phyloP scores from a whole-genome alignment of 331 rosid genomes.

The Quercus lobata region DNA sequence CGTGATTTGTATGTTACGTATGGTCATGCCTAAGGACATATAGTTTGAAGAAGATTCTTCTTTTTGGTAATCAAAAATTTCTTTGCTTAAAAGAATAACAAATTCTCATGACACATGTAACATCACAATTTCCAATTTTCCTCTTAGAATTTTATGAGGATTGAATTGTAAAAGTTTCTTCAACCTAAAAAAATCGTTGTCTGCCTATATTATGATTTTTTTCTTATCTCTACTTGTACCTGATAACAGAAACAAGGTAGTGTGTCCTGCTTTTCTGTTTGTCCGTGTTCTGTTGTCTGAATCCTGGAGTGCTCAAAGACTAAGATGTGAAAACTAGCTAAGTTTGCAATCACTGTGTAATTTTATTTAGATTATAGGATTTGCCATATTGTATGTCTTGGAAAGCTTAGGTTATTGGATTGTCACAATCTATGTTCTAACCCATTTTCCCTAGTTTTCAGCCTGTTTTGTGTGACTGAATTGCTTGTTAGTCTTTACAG shows the following conservation, averaged over 20 bases:
- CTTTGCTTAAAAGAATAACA: background rate
- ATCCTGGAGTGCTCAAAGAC: background rate
- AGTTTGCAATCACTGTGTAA: background rate
- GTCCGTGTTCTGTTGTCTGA: background rate
- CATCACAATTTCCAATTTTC: background rate
- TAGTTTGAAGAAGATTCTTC: background rate
- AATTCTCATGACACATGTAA: background rate
- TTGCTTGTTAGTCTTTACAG: slow-evolving; percentile 1
- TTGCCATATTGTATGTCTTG: no score
- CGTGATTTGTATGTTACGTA: slow-evolving; percentile 1
- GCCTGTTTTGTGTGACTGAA: background rate
- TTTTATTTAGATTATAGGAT: no score
- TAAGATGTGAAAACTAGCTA: background rate
- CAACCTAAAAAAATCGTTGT: background rate
- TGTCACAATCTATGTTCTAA: background rate
- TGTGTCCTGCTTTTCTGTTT: background rate
- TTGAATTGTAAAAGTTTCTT: background rate
- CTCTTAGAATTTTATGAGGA: background rate
- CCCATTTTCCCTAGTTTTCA: background rate
- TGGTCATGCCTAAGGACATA: background rate
- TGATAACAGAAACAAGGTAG: background rate
- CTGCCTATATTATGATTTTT: background rate
- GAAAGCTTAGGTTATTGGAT: background rate
- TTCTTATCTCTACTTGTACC: background rate
- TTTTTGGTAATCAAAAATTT: background rate